These are phyloP conservation scores for Metschnikowia peoriensis DNA, from an alignment of 805 yeast species.

Conservation along the genomic window DNA sequence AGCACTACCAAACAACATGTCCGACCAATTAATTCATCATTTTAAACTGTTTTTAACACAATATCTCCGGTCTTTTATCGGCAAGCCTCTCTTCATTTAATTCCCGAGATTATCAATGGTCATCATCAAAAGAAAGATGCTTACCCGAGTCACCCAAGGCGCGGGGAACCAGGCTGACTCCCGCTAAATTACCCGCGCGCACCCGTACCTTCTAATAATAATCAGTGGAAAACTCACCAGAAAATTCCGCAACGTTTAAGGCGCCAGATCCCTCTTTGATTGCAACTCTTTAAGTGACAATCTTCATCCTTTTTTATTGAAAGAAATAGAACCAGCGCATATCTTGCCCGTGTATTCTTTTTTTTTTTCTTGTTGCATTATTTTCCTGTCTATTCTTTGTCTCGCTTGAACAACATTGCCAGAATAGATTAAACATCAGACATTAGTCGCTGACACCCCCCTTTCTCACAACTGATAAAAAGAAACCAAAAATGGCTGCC, in stretches of 20 bases:
- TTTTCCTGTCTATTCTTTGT: neutral
- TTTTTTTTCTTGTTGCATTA: neutral
- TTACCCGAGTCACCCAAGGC: conserved; percentile 6
- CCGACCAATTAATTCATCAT: too few relatives aligned
- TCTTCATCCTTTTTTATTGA: neutral
- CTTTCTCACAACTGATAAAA: neutral
- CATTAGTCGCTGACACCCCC: neutral
- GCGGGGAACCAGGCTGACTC: conserved; percentile 9
- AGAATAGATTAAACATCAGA: neutral
- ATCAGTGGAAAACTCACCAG: neutral
- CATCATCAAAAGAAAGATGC: neutral
- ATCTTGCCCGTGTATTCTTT: too few relatives aligned
- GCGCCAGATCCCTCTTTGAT: conserved; percentile 5
- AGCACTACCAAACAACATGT: too few relatives aligned
- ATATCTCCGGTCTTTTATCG: neutral
- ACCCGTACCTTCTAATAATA: conserved; percentile 9
- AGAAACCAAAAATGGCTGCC: conserved; percentile 33
- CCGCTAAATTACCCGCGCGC: conserved; percentile 7
- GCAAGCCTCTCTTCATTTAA: neutral
- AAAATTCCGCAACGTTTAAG: conserved; percentile 3
- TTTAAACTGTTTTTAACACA: neutral
- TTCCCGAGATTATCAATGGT: neutral
- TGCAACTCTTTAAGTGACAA: conserved; percentile 2
- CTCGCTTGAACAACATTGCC: neutral
- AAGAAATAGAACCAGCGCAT: neutral